Percentiles rank a stretch among this genome's conserved stretches.
Conservation (phyloP, 2,329 filamentous ascomycete genomes). For the Cryphonectria parasitica region DNA sequence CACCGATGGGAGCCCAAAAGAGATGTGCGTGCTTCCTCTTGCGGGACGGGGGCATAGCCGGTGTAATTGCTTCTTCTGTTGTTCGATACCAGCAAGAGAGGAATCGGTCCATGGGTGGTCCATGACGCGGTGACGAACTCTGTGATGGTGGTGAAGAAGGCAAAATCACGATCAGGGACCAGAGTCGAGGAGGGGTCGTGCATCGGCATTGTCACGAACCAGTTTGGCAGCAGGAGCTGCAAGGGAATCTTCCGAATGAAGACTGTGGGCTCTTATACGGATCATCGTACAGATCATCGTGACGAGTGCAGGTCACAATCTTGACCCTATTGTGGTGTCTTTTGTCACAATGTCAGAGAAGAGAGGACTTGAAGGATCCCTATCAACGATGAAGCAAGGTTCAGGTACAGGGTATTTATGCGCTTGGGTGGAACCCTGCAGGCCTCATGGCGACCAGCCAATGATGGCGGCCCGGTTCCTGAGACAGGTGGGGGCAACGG, state of each 20-base stretch:
- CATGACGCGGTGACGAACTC: not conserved
- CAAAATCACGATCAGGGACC: not conserved
- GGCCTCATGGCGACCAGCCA: conserved; percentile 6
- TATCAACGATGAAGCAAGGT: not conserved
- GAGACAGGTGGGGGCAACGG: conserved; percentile 9
- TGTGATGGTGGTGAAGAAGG: not conserved
- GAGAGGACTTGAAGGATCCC: not conserved
- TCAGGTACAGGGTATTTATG: not conserved
- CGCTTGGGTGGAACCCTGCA: not conserved
- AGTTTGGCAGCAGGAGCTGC: not conserved
- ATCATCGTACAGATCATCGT: conserved; percentile 1
- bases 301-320: conserved; percentile 10
- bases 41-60: not conserved
- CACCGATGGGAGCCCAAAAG: not conserved
- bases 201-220: not conserved
- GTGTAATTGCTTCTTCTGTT: not conserved
- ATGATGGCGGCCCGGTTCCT: conserved; percentile 10
- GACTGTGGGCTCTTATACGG: conserved; percentile 1
- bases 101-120: not conserved
- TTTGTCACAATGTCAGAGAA: not conserved
- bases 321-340: not conserved
- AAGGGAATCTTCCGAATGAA: not conserved
- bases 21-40: not conserved
- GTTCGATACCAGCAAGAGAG: not conserved
- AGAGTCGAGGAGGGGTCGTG: not conserved